phyloP scores from a whole-genome alignment of 176 grass and related monocot genomes.

The Oryza meridionalis region DNA sequence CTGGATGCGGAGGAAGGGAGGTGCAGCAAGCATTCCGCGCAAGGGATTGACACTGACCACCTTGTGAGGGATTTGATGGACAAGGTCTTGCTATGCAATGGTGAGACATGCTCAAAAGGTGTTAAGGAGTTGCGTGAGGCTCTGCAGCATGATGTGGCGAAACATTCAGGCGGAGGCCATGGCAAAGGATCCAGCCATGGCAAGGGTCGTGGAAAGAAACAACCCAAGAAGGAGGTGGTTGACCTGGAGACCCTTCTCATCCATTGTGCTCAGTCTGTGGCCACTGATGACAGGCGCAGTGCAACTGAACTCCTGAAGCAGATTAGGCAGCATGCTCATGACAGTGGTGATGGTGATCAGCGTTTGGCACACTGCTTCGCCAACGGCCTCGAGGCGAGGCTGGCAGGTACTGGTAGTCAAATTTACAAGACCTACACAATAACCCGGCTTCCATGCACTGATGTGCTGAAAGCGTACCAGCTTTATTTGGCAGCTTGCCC shows the following conservation, averaged over 20 bases:
- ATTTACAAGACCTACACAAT: slow-evolving; percentile 69
- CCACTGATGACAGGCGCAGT: slow-evolving; percentile 64
- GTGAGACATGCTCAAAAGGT: slow-evolving; percentile 65
- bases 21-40: slow-evolving; percentile 79
- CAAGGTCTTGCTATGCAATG: slow-evolving; percentile 77
- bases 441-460: slow-evolving; percentile 55
- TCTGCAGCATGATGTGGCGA: slow-evolving; percentile 57
- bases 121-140: slow-evolving; percentile 67
- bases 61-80: slow-evolving; percentile 85
- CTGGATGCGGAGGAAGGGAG: slow-evolving; percentile 79
- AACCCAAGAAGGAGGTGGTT: slow-evolving; percentile 78
- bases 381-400: slow-evolving; percentile 85
- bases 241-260: slow-evolving; percentile 86
- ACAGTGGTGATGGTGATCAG: slow-evolving; percentile 72
- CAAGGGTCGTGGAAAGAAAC: slow-evolving; percentile 77
- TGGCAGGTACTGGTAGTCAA: slow-evolving; percentile 85
- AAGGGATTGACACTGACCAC: slow-evolving; percentile 54
- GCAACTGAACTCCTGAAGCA: slow-evolving; percentile 82
- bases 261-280: slow-evolving; percentile 87
- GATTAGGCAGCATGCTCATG: slow-evolving; percentile 78
- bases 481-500: slow-evolving; percentile 83
- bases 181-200: slow-evolving; percentile 58
- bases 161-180: slow-evolving; percentile 42
- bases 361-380: slow-evolving; percentile 83
- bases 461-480: slow-evolving; percentile 86